Conservation (phyloP, 2,329 filamentous ascomycete species). For the Nemania abortiva region DNA sequence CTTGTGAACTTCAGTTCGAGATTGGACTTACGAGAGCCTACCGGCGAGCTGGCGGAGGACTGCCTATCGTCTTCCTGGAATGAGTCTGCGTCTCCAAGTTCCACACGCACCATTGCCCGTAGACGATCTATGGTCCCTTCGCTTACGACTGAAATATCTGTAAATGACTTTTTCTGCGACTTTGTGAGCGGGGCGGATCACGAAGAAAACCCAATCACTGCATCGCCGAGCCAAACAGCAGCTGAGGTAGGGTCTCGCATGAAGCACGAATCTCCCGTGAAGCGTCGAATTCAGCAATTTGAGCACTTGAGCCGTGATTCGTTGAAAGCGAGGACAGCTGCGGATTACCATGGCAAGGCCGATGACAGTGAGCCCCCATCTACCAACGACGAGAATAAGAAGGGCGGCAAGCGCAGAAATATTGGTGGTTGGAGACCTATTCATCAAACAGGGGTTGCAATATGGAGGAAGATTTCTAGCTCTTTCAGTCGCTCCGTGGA, state of each 20-base stretch:
- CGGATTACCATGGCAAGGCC: conserved; percentile 25
- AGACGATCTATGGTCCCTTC: conserved; percentile 39
- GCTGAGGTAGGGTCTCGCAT: neutral
- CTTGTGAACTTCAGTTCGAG: conserved; percentile 43
- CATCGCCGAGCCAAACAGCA: conserved; percentile 17
- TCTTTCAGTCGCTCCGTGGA: conserved; percentile 45
- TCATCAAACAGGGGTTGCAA: conserved; percentile 43
- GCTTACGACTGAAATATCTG: conserved; percentile 48
- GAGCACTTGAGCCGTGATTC: conserved; percentile 45
- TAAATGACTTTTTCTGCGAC: conserved; percentile 48
- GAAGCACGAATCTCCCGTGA: conserved; percentile 49
- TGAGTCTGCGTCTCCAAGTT: conserved; percentile 20
- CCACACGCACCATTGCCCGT: conserved; percentile 22
- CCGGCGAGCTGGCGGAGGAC: neutral
- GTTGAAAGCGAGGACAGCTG: conserved; percentile 10
- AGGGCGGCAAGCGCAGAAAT: conserved; percentile 17
- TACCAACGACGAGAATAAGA: conserved; percentile 17
- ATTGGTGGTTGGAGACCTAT: conserved; percentile 42
- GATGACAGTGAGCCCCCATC: conserved; percentile 22
- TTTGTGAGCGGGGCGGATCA: conserved; percentile 38
- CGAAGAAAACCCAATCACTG: conserved; percentile 6
- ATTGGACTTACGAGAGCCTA: conserved; percentile 13
- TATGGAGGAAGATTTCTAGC: conserved; percentile 51
- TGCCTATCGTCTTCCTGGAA: conserved; percentile 32
- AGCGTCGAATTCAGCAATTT: conserved; percentile 48